Evolutionary conservation across 805 yeast genomes (phyloP).

Genomic region (Limtongia smithiae): DNA sequence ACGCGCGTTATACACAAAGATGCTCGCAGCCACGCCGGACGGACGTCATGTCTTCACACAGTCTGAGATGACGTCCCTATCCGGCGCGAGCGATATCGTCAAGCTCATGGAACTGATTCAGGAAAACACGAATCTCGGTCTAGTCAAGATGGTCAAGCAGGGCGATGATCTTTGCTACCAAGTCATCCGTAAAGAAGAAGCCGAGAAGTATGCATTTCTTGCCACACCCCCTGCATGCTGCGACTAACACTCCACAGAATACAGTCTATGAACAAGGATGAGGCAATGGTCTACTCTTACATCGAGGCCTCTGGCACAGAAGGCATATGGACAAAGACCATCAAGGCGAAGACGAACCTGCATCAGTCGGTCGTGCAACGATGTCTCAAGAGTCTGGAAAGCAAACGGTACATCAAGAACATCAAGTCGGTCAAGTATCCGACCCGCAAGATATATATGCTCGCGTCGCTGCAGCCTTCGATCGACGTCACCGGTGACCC

Average conservation of each 20-base stretch:
- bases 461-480: conserved; percentile 87
- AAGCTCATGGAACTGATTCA: conserved; percentile 46
- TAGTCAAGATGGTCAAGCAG: conserved; percentile 65
- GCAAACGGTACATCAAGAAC: conserved; percentile 76
- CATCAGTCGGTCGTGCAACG: conserved; percentile 81
- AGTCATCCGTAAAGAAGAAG: conserved; percentile 69
- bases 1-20: conserved; percentile 21
- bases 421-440: conserved; percentile 88
- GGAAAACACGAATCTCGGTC: conserved; percentile 48
- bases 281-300: conserved; percentile 83
- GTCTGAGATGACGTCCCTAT: conserved; percentile 56
- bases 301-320: conserved; percentile 92
- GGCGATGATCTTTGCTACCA: conserved; percentile 65
- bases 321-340: conserved; percentile 89
- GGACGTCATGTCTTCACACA: conserved; percentile 61
- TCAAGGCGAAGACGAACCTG: conserved; percentile 76
- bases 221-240: neutral
- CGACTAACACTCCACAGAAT: conserved; percentile 55
- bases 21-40: conserved; percentile 33
- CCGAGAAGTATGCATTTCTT: conserved; percentile 39
- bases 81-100: conserved; percentile 43
- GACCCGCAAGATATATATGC: conserved; percentile 93
- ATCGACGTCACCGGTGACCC: conserved; percentile 98
- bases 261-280: conserved; percentile 77
- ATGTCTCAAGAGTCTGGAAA: conserved; percentile 71